Evolutionary conservation across 495 filamentous ascomycete genomes (phyloP), one percentile per base, ranked within the genome.

Genomic region (Talaromyces proteolyticus): DNA sequence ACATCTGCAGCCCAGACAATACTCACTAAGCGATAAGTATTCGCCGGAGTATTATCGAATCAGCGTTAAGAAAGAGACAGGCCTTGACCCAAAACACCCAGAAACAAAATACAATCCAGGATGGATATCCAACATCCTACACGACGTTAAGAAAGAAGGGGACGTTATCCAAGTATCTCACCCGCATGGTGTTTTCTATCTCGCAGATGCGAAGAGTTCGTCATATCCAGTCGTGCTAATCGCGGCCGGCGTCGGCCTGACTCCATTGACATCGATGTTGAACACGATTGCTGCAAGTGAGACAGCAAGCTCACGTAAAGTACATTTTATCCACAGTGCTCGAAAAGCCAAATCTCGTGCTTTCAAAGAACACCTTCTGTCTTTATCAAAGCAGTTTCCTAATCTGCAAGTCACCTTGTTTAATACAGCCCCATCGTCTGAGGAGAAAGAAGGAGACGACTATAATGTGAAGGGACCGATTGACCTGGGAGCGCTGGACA

Each of bases 111-210:
- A 65, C 25, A 64, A 80, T 50, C 82, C 84, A 0, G 85, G 84
- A n/a, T 69, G 79, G 55, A 74, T 90, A 7, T 87, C 82, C 49
- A 89, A 89, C 59, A 60, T 87, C 48, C 67, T 90, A 23, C 84
- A 89, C 66, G 77, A 79, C 55, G 57, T 67, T 7, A 75, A 76
- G 64, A 63, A 73, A 5, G 73, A 76, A 25, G 86, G 85, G 39
- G 80, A 84, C 51, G 57, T 66, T 4, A 54, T 89, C 44, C 67
- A 81, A 53, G 69, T 89, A 3, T 82, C 83, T 3, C 83, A 86
- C 58, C 85, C 86, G 5, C 74, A 65, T 34, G 86, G 86, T 25
- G 85, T 88, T 52, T 89, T 89, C 69, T 84, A 77, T 70, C 67
- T 85, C 29, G 71, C 80, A 44, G 47, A 58, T 19, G 52, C 54